Base-by-base conservation (phyloP, 768 basidiomycete genomes). In the Psilocybe tampanensis region DNA sequence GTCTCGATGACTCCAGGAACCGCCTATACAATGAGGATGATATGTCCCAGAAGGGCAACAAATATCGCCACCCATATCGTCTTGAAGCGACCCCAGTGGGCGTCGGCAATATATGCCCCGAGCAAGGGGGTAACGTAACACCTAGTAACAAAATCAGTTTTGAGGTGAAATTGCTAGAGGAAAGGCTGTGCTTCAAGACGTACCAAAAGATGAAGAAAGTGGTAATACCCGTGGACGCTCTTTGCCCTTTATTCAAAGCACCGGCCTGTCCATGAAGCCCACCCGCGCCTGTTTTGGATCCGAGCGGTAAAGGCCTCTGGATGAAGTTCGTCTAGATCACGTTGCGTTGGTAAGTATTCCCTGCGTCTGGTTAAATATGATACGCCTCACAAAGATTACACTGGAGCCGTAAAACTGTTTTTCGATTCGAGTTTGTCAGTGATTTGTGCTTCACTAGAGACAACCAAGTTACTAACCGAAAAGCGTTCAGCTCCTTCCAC, bases 401-500 rank as follows among this genome's bases (percentile, higher is more conserved):
- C 68, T 70, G 6, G 74, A 77, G 12, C 79, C 79, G 47, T 80
- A 80, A 63, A 74, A 80, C 74, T 78, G 44, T 19, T n/a, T n/a
- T 19, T 77, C 42, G 22, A 51, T 34, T 8, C 33, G 22, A 54
- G 15, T 24, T 17, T 34, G 26, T 43, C 6, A 52, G 19, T 34
- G 33, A 12, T 19, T n/a, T n/a, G n/a, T n/a, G n/a, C n/a, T n/a
- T n/a, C n/a, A n/a, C n/a, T n/a, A 58, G 24, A 13, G 5, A 32
- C 33, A 9, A 39, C 11, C 68, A 79, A 47, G 59, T 22, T 7
- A 70, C 80, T 45, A 58, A 85, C 82, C 39, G 89, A 90, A 71
- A 91, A 91, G 13, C 89, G 84, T 65, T 91, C 90, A 3, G 86
- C 86, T 41, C 88, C 69, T 67, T 90, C 88, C 24, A 89, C 77